These are phyloP conservation scores for Ophiostoma ulmi DNA, from an alignment of 2,329 filamentous ascomycete genomes.

Conservation along the genomic window DNA sequence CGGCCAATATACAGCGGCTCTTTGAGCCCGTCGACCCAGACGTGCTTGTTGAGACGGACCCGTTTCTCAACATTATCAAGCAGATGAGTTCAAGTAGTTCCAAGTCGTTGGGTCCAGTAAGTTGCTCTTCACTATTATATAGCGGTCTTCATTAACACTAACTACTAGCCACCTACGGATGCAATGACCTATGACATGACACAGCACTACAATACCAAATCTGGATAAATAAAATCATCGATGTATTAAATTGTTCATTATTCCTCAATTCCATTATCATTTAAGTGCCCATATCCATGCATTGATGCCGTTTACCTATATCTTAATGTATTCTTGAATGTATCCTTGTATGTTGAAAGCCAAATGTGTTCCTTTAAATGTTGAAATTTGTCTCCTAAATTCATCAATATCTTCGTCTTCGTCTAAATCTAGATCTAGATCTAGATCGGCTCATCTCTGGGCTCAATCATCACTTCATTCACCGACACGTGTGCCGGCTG, in stretches of 20 bases:
- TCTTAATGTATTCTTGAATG: background rate
- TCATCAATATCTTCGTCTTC: background rate
- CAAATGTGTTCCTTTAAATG: background rate
- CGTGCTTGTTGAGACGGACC: no score
- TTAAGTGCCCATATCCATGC: background rate
- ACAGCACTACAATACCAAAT: background rate
- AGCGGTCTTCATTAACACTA: background rate
- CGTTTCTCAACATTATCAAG: no score
- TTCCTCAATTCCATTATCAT: background rate
- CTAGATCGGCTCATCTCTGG: slow-evolving; percentile 68
- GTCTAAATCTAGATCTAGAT: slow-evolving; percentile 44
- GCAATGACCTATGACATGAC: background rate
- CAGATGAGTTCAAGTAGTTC: no score
- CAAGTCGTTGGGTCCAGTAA: no score
- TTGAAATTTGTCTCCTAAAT: background rate
- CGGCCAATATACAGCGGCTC: no score
- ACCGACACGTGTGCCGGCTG: slow-evolving; percentile 72
- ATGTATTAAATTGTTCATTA: background rate
- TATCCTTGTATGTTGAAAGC: background rate
- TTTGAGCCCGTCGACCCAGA: no score
- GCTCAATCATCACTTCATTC: slow-evolving; percentile 76
- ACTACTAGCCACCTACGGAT: background rate
- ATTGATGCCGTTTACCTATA: background rate
- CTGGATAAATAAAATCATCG: background rate
- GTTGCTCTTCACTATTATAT: background rate